Percentiles rank a stretch among this genome's conserved stretches.
phyloP scores from a whole-genome alignment of 352 stramenopile species.

The Plasmopara viticola region DNA sequence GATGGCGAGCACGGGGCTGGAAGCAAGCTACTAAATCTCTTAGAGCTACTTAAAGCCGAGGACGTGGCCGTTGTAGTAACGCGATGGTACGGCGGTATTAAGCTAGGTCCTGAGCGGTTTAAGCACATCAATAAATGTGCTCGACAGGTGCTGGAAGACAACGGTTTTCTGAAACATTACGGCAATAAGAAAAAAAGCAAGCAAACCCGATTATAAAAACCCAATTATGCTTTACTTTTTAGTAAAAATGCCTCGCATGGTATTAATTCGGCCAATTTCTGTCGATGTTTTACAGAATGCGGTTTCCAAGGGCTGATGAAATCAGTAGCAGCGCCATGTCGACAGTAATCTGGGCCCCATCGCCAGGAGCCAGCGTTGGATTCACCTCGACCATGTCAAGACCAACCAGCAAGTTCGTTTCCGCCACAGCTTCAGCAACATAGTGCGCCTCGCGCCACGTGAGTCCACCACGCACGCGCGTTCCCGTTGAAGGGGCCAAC shows the following conservation, averaged over 20 bases:
- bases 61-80: slow-evolving; percentile 83
- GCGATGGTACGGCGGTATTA: slow-evolving; percentile 79
- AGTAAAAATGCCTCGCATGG: too few relatives aligned
- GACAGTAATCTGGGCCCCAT: slow-evolving; percentile 87
- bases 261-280: too few relatives aligned
- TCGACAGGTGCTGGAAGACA: slow-evolving; percentile 67
- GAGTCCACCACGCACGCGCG: slow-evolving; percentile 90
- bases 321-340: slow-evolving; percentile 92
- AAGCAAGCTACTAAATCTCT: slow-evolving; percentile 73
- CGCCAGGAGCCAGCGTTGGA: slow-evolving; percentile 79
- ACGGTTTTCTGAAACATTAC: slow-evolving; percentile 47
- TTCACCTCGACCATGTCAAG: slow-evolving; percentile 98
- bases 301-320: slow-evolving; percentile 89
- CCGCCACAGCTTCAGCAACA: slow-evolving; percentile 89
- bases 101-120: slow-evolving; percentile 81
- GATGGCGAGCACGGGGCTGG: slow-evolving; percentile 79
- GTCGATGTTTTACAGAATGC: slow-evolving; percentile 65
- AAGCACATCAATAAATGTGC: slow-evolving; percentile 78
- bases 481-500: slow-evolving; percentile 94
- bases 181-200: slow-evolving; percentile 50
- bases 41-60: slow-evolving; percentile 73
- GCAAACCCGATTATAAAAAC: slow-evolving; percentile 1
- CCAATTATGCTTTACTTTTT: too few relatives aligned
- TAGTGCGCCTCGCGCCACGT: slow-evolving; percentile 96
- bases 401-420: slow-evolving; percentile 83